phyloP scores from a whole-genome alignment of 164 flowering plant species.

The Umbilicus rupestris region DNA sequence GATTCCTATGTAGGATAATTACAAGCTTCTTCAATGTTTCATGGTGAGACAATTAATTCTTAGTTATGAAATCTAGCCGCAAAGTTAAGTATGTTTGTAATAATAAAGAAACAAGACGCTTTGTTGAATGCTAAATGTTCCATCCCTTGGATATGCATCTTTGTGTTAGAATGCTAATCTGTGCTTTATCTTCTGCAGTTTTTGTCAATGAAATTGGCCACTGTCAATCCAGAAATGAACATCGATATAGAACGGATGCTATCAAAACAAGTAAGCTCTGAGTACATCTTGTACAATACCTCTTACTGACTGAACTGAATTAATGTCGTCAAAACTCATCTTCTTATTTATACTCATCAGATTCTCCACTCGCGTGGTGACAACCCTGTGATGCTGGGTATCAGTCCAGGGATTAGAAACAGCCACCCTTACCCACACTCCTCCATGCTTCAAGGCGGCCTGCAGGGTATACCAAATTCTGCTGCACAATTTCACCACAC shows the following conservation, averaged over 20 bases:
- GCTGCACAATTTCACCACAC: constrained; percentile 34
- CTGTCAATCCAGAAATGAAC: constrained; percentile 78
- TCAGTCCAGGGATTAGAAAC: constrained; percentile 32
- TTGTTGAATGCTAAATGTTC: not conserved
- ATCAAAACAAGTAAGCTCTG: constrained; percentile 71
- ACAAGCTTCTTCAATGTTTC: not conserved
- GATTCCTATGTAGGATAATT: not conserved
- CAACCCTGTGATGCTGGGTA: constrained; percentile 33
- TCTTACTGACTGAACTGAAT: not conserved
- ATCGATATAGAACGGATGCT: constrained; percentile 58
- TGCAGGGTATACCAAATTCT: constrained; percentile 29
- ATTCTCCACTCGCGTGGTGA: constrained; percentile 42
- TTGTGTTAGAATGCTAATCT: not conserved
- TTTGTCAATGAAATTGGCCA: constrained; percentile 89
- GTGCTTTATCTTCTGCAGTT: constrained; percentile 39
- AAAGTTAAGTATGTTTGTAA: constrained; percentile 1
- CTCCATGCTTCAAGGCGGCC: constrained; percentile 24
- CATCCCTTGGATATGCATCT: not conserved
- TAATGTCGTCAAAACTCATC: not conserved
- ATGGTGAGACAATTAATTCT: not conserved
- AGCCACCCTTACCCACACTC: constrained; percentile 32
- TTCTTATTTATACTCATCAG: constrained; percentile 20
- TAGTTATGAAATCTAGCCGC: not conserved
- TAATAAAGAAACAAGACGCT: not conserved
- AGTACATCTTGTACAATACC: not conserved